These are phyloP conservation scores for Ciborinia camelliae DNA, from an alignment of 2,329 filamentous ascomycete genomes.

Conservation along the genomic window DNA sequence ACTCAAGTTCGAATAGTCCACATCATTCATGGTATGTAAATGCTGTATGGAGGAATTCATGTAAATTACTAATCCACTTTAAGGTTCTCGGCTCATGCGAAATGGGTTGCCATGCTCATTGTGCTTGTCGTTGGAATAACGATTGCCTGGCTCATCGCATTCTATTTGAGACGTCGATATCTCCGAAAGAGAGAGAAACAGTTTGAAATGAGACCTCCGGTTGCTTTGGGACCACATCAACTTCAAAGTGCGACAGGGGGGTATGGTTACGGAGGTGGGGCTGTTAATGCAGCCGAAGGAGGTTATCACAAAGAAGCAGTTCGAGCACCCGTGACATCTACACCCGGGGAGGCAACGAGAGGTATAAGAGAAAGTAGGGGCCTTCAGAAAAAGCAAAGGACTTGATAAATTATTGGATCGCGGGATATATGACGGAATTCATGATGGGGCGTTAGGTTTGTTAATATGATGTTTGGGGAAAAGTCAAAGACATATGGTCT, in stretches of 20 bases:
- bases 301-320: slow-evolving; percentile 26
- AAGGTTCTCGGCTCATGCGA: slow-evolving; percentile 68
- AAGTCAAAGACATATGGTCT: slow-evolving; percentile 5
- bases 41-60: not conserved
- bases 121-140: slow-evolving; percentile 67
- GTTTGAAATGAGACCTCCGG: slow-evolving; percentile 39
- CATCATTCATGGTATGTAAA: slow-evolving; percentile 23
- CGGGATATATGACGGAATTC: slow-evolving; percentile 2
- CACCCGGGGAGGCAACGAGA: slow-evolving; percentile 20
- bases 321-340: slow-evolving; percentile 15
- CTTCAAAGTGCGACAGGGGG: slow-evolving; percentile 34
- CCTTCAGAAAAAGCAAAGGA: slow-evolving; percentile 24
- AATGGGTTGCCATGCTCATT: slow-evolving; percentile 80
- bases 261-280: slow-evolving; percentile 27
- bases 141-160: slow-evolving; percentile 62
- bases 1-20: slow-evolving; percentile 20
- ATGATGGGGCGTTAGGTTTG: slow-evolving; percentile 11
- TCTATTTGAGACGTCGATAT: slow-evolving; percentile 71
- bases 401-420: slow-evolving; percentile 14
- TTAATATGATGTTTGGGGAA: slow-evolving; percentile 3
- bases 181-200: slow-evolving; percentile 62
- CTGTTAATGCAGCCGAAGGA: slow-evolving; percentile 19
- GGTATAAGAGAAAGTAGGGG: slow-evolving; percentile 25
- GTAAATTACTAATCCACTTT: not conserved
- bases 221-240: slow-evolving; percentile 41